Evolutionary conservation across 441 rosid genomes (phyloP).

Genomic region (Adansonia madagascariensis): DNA sequence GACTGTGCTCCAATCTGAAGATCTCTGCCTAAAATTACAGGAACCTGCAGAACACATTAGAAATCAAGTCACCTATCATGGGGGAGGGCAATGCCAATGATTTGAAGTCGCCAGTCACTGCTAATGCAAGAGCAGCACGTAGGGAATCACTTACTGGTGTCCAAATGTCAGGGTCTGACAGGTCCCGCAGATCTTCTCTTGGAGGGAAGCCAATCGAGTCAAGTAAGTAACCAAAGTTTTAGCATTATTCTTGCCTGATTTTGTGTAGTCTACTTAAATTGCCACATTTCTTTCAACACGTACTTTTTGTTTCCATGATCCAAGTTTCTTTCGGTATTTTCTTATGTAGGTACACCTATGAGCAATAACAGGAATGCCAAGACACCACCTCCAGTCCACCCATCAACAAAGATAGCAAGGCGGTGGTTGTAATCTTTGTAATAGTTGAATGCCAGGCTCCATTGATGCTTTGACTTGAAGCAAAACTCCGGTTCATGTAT

Average conservation of each 20-base stretch:
- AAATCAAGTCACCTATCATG: conserved; percentile 47
- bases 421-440: conserved; percentile 45
- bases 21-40: conserved; percentile 33
- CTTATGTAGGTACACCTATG: conserved; percentile 36
- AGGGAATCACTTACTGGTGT: conserved; percentile 82
- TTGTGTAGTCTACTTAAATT: neutral
- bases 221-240: conserved; percentile 40
- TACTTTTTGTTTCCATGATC: neutral
- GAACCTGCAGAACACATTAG: conserved; percentile 44
- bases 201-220: conserved; percentile 65
- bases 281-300: neutral
- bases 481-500: conserved; percentile 27
- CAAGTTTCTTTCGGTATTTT: conserved; percentile 6
- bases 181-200: conserved; percentile 74
- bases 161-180: conserved; percentile 42
- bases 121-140: conserved; percentile 54
- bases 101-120: conserved; percentile 47
- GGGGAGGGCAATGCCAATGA: conserved; percentile 37
- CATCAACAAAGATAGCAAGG: conserved; percentile 43
- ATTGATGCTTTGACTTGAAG: conserved; percentile 55
- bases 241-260: neutral
- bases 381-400: conserved; percentile 74
- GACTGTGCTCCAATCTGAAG: neutral
- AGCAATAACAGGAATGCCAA: conserved; percentile 59
- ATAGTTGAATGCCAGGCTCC: conserved; percentile 10